Conservation (phyloP, 2,329 filamentous ascomycete genomes). For the Aspergillus calidoustus region DNA sequence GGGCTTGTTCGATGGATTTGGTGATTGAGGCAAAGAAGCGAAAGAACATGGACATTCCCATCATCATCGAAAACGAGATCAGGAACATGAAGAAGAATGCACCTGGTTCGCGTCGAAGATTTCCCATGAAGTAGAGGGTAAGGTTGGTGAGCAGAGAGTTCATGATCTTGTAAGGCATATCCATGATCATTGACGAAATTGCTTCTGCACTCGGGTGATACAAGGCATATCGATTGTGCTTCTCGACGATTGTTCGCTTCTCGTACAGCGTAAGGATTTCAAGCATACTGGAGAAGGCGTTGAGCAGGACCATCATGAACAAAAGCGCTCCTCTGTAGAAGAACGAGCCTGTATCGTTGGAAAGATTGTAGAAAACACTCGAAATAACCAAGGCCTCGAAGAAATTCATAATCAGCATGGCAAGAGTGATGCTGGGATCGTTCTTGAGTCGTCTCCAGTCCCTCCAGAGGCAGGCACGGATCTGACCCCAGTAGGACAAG, state of each 20-base stretch:
- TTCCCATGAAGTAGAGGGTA: slow-evolving; percentile 81
- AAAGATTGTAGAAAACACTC: slow-evolving; percentile 5
- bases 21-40: slow-evolving; percentile 9
- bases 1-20: slow-evolving; percentile 6
- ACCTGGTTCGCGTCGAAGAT: slow-evolving; percentile 72
- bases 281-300: slow-evolving; percentile 8
- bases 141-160: slow-evolving; percentile 64
- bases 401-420: slow-evolving; percentile 8
- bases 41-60: slow-evolving; percentile 13
- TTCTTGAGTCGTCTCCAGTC: slow-evolving; percentile 5
- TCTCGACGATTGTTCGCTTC: slow-evolving; percentile 25
- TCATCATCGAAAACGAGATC: slow-evolving; percentile 61
- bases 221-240: slow-evolving; percentile 26
- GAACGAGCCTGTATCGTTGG: neutral
- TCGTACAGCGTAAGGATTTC: slow-evolving; percentile 25
- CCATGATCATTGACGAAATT: slow-evolving; percentile 30
- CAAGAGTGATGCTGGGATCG: slow-evolving; percentile 8
- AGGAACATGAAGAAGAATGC: slow-evolving; percentile 85
- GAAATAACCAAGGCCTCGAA: slow-evolving; percentile 8
- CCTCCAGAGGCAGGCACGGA: slow-evolving; percentile 4
- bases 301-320: slow-evolving; percentile 10
- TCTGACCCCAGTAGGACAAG: slow-evolving; percentile 11
- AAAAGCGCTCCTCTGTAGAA: slow-evolving; percentile 3
- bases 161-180: slow-evolving; percentile 6
- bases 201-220: slow-evolving; percentile 25